A percentile compares a stretch with the other conserved stretches of the same genome.
These are phyloP conservation scores for Asterophora lycoperdoides DNA, from an alignment of 768 basidiomycete genomes.

Conservation along the genomic window DNA sequence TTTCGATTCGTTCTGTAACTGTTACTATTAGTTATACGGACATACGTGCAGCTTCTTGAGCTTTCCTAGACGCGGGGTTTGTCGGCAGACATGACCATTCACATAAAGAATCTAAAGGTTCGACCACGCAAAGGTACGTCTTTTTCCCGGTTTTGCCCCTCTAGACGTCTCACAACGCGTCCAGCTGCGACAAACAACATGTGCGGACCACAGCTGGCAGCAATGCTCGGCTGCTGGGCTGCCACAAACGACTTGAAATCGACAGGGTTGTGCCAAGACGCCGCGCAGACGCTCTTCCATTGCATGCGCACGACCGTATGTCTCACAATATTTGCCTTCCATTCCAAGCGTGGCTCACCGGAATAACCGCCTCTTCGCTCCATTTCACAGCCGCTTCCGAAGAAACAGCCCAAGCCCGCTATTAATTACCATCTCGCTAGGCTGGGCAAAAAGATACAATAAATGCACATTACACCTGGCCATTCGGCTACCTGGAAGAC, in stretches of 20 bases:
- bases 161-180: constrained; percentile 7
- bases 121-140: constrained; percentile 66
- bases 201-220: constrained; percentile 64
- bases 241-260: constrained; percentile 61
- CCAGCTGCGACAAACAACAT: constrained; percentile 46
- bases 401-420: constrained; percentile 65
- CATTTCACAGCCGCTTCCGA: constrained; percentile 54
- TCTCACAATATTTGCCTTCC: constrained; percentile 11
- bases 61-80: constrained; percentile 4
- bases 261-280: constrained; percentile 48
- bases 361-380: constrained; percentile 2
- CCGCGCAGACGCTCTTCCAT: constrained; percentile 59
- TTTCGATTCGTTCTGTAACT: too few species aligned
- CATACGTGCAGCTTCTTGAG: too few species aligned
- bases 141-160: neutral
- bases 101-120: constrained; percentile 79
- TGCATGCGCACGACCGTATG: constrained; percentile 87
- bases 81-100: constrained; percentile 39
- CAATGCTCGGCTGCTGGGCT: constrained; percentile 88
- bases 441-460: constrained; percentile 70
- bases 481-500: too few species aligned
- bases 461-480: constrained; percentile 22
- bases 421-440: constrained; percentile 91
- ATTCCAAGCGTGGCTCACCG: neutral
- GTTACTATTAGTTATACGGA: too few species aligned